phyloP scores from a whole-genome alignment of 768 basidiomycete species.

The Podaxis pistillaris region DNA sequence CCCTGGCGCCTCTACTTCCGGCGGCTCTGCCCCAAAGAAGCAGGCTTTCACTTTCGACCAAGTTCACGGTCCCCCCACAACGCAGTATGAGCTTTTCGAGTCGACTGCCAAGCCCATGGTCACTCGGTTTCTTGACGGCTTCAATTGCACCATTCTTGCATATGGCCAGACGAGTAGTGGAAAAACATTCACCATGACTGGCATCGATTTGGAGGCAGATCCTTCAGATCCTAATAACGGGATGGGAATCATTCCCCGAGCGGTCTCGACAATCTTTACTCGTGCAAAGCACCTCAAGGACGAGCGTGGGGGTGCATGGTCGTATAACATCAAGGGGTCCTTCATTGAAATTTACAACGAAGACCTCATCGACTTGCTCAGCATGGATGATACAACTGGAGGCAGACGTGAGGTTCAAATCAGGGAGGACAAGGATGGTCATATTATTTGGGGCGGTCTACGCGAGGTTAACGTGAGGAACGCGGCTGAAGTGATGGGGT shows the following conservation, averaged over 20 bases:
- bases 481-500: conserved; percentile 90
- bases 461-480: conserved; percentile 88
- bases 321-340: conserved; percentile 78
- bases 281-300: conserved; percentile 74
- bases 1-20: conserved; percentile 42
- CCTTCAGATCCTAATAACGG: conserved; percentile 77
- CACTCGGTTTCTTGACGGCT: conserved; percentile 86
- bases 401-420: conserved; percentile 87
- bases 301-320: conserved; percentile 75
- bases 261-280: conserved; percentile 86
- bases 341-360: conserved; percentile 99
- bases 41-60: conserved; percentile 92
- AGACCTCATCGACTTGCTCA: conserved; percentile 93
- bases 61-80: conserved; percentile 83
- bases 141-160: conserved; percentile 97
- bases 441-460: conserved; percentile 96
- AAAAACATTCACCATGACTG: conserved; percentile 98
- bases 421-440: conserved; percentile 94
- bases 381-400: conserved; percentile 65
- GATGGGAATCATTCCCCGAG: conserved; percentile 95
- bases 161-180: conserved; percentile 98
- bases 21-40: conserved; percentile 62
- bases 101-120: conserved; percentile 83
- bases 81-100: conserved; percentile 84
- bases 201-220: conserved; percentile 86